Evolutionary conservation across 1,284 basidiomycete species (phyloP), one percentile per base, ranked within the genome.

Genomic region (Vanrija pseudolonga): DNA sequence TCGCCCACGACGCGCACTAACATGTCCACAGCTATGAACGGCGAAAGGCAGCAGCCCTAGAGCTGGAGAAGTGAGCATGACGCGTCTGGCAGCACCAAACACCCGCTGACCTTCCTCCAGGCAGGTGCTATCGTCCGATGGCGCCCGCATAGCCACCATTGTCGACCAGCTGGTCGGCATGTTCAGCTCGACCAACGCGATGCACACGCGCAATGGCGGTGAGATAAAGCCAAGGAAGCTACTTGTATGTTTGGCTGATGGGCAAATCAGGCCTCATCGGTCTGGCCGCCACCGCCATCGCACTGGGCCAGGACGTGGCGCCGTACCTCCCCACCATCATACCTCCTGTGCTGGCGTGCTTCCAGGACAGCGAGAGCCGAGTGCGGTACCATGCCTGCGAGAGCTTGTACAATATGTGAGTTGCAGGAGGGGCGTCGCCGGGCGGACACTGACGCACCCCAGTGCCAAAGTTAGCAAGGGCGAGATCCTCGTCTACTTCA

Each of bases 401-500:
- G 74, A 94, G 91, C 71, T 80, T 98, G 67, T 98, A 99, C 80
- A 99, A 99, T 78, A 96, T 99, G 65, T 76, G 53, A 51, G 73
- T 51, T 24, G 18, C 43, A 15, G n/a, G 11, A 8, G 20, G 24
- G 6, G n/a, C 60, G 26, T 3, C 37, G 19, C 14, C 3, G 4
- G 19, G n/a, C n/a, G n/a, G 37, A 26, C 50, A 20, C 54, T 38
- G 42, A 47, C 23, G 18, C 17, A 17, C 3, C 12, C 18, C 64
- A 77, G 76, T 55, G 88, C 89, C 36, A 97, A 98, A 77, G 94
- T 98, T 7, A 96, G 93, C 53, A 97, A 97, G 72, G 95, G 95
- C 37, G 95, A 98, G 77, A 88, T 98, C 40, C 79, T 98, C 58
- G 86, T 97, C 19, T 97, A 95, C 74, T 99, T 98, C 78, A 98